These are phyloP conservation scores for Russula emetica DNA, from an alignment of 768 basidiomycete species.

Conservation along the genomic window DNA sequence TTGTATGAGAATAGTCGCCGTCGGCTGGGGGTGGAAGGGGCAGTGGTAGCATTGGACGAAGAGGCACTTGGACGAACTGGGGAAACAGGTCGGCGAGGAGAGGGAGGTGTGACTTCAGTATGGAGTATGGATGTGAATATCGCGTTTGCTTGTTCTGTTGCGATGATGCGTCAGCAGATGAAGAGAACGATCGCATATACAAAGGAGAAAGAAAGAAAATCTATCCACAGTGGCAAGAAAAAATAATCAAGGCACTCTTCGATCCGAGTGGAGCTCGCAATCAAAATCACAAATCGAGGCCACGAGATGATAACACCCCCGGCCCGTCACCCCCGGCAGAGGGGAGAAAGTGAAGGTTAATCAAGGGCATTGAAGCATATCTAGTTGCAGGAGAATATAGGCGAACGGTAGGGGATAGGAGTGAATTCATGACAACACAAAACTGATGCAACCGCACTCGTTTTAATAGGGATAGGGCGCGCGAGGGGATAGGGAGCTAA, in stretches of 20 bases:
- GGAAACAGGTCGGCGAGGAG: conserved; percentile 58
- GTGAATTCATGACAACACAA: background rate
- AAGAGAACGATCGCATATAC: conserved; percentile 28
- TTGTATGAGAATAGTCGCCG: conserved; percentile 67
- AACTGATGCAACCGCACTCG: background rate
- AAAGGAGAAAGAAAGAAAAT: conserved; percentile 1
- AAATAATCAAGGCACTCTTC: background rate
- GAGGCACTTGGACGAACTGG: conserved; percentile 38
- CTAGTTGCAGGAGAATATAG: background rate
- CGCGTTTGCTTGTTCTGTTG: conserved; percentile 75
- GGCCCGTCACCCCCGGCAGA: conserved; percentile 16
- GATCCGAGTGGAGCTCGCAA: background rate
- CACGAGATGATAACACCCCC: background rate
- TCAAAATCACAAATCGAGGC: background rate
- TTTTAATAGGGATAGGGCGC: background rate
- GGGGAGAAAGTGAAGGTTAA: background rate
- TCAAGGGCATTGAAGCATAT: background rate
- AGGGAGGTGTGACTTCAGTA: conserved; percentile 71
- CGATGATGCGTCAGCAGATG: conserved; percentile 23
- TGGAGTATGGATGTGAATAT: conserved; percentile 75
- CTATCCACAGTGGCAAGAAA: background rate
- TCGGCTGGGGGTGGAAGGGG: conserved; percentile 44
- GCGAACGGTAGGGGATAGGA: background rate
- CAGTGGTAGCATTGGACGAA: conserved; percentile 30
- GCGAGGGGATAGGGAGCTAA: background rate